Percentiles rank a stretch among this genome's conserved stretches.
phyloP scores from a whole-genome alignment of 208 protist genomes.

The Trypanosoma cruzi region DNA sequence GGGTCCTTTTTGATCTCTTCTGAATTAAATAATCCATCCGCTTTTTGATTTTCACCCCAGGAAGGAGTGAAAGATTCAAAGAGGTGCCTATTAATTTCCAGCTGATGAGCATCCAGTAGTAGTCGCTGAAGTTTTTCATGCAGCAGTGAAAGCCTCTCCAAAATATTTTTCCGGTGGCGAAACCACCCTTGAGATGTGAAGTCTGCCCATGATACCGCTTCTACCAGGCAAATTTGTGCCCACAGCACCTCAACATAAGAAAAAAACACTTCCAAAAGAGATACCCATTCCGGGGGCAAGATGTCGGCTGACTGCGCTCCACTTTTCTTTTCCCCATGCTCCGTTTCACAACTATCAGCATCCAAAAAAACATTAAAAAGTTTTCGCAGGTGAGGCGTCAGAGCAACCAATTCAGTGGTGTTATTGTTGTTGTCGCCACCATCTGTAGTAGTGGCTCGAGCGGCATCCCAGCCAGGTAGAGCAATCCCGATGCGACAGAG shows the following conservation, averaged over 20 bases:
- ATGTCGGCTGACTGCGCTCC: background rate
- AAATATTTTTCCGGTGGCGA: slow-evolving; percentile 9
- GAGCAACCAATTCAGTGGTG: background rate
- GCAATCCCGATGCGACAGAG: background rate
- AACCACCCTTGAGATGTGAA: slow-evolving; percentile 19
- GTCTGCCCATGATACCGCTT: slow-evolving; percentile 27
- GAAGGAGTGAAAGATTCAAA: background rate
- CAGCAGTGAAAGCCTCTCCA: slow-evolving; percentile 11
- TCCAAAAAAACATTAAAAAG: slow-evolving; percentile 14
- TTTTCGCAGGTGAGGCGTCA: slow-evolving; percentile 12
- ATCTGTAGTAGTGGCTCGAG: background rate
- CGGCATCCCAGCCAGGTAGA: background rate
- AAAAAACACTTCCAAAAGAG: slow-evolving; percentile 26
- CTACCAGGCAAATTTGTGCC: slow-evolving; percentile 30
- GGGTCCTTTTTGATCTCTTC: background rate
- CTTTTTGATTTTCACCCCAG: background rate
- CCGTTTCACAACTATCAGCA: background rate
- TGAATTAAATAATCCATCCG: background rate
- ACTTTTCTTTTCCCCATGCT: background rate
- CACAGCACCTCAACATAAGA: slow-evolving; percentile 33
- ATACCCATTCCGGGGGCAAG: slow-evolving; percentile 7
- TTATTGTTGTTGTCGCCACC: background rate
- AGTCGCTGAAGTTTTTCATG: slow-evolving; percentile 31
- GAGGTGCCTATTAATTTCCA: slow-evolving; percentile 2
- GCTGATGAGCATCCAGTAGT: slow-evolving; percentile 23